Base-by-base conservation (phyloP, 192 early-diverging fungal species). In the Rhizophagus prolifer region DNA sequence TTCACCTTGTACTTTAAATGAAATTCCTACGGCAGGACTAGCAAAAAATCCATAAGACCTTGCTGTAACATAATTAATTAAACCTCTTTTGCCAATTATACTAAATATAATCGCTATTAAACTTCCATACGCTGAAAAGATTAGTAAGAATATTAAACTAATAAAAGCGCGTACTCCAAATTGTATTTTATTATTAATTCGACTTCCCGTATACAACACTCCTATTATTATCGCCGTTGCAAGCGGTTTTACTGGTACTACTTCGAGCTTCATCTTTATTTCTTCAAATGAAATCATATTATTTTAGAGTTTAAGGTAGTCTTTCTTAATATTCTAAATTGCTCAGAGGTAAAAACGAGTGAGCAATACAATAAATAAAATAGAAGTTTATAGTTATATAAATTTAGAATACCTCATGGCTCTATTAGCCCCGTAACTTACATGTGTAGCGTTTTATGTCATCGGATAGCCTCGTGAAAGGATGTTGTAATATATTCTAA, bases 1-100 rank as follows among this genome's bases (percentile, higher is more conserved):
- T 70, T 87, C 83, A 23, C 88, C 88, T 36, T 89, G 87, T 14
- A 94, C 81, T 41, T 83, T 86, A 65, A 87, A 86, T 0, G 85
- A 79, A 72, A 95, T 78, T 34, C 89, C 92, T 64, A 65, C 61
- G 3, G 58, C 54, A 30, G 41, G 14, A 9, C 25, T 62, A 4
- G 74, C 59, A 34, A 73, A 9, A 50, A 13, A 62, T 46, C 26
- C 74, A 50, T 64, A 75, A 16, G 41, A 4, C 14, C 74, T n/a
- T 47, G 74, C 74, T 21, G 74, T 75, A 9, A 25, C 41, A 61
- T 44, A 75, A 65, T 75, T 75, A 26, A 75, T 75, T 65, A 59
- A 25, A 1, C 63, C 74, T 47, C 74, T 19, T 19, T 58, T 54
- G 19, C 74, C 63, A 6, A 75, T 44, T 23, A 75, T 26, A 13